phyloP scores from a whole-genome alignment of 257 asterid species.

The Verbena officinalis region DNA sequence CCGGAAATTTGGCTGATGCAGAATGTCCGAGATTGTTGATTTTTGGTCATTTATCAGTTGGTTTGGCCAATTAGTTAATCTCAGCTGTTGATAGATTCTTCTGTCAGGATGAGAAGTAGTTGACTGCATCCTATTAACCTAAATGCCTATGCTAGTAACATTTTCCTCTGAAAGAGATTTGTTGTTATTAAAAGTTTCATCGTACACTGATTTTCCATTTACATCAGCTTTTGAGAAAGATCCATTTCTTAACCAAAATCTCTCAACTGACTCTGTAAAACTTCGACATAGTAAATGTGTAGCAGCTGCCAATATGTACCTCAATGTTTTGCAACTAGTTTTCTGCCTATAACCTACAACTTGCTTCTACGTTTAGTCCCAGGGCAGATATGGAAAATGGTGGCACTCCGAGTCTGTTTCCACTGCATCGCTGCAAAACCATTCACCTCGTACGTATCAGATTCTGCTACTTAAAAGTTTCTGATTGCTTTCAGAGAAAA shows the following conservation, averaged over 20 bases:
- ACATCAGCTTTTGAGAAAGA: neutral
- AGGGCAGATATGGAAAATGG: conserved; percentile 62
- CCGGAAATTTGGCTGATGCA: neutral
- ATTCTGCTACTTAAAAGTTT: conserved; percentile 30
- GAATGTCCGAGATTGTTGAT: neutral
- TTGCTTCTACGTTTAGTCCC: conserved; percentile 24
- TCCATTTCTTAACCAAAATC: neutral
- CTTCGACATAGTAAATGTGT: conserved; percentile 3
- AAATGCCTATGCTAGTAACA: conserved; percentile 2
- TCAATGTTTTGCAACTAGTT: conserved; percentile 1
- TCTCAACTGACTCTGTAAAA: neutral
- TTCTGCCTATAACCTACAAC: neutral
- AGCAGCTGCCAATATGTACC: neutral
- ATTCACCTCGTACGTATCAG: conserved; percentile 83
- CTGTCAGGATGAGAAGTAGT: conserved; percentile 9
- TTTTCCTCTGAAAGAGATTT: neutral
- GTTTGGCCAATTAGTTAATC: neutral
- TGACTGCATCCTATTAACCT: neutral
- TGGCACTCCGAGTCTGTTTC: conserved; percentile 66
- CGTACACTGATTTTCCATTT: neutral
- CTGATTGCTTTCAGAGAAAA: conserved; percentile 41
- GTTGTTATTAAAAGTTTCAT: neutral
- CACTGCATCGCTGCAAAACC: conserved; percentile 85
- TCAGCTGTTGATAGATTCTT: conserved; percentile 10
- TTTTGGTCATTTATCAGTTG: conserved; percentile 11